Conservation (phyloP, 495 filamentous ascomycete genomes). For the Aspergillus sclerotioniger region DNA sequence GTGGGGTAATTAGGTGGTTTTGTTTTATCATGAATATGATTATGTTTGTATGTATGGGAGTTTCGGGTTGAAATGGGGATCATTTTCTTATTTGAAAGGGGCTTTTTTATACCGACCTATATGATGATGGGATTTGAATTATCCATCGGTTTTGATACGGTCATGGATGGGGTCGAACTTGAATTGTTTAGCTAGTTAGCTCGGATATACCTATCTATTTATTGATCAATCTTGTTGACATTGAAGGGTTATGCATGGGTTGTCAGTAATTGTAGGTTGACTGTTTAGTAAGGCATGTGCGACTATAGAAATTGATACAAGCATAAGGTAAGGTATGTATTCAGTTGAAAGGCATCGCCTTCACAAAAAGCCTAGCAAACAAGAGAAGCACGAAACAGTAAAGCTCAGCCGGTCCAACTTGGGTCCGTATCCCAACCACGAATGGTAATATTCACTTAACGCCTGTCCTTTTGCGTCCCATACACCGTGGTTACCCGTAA, state of each 20-base stretch:
- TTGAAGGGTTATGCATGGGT: too few species aligned
- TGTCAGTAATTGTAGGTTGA: too few species aligned
- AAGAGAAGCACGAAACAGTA: neutral
- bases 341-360: neutral
- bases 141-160: neutral
- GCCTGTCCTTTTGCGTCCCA: neutral
- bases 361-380: neutral
- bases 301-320: neutral
- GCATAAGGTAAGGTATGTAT: neutral
- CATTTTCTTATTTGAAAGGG: too few species aligned
- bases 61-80: neutral
- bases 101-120: too few species aligned
- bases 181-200: neutral
- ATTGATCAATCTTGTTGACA: neutral
- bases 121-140: neutral
- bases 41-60: neutral
- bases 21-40: neutral
- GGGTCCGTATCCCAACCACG: neutral
- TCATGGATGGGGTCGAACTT: neutral
- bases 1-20: neutral
- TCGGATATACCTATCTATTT: neutral
- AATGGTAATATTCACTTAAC: neutral
- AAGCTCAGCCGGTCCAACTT: neutral
- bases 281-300: too few species aligned
- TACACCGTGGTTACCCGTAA: neutral